phyloP scores from a whole-genome alignment of 1,284 basidiomycete genomes.

The Fomes fomentarius region DNA sequence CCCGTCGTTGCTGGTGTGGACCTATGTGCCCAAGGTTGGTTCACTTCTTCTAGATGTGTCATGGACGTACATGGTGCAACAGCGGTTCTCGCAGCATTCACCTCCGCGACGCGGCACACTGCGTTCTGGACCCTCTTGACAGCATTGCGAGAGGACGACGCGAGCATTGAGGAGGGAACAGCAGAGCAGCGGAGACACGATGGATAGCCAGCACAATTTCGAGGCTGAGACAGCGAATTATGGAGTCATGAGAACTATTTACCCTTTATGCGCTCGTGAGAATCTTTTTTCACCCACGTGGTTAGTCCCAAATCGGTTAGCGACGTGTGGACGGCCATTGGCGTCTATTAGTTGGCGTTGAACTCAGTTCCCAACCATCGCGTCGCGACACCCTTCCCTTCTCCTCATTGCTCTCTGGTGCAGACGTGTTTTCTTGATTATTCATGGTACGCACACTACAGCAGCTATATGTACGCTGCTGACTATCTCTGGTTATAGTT shows the following conservation, averaged over 20 bases:
- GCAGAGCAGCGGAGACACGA: background rate
- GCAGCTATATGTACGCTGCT: conserved; percentile 32
- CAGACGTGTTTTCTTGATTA: conserved; percentile 31
- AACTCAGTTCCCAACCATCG: conserved; percentile 23
- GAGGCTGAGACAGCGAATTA: no score
- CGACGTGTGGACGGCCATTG: conserved; percentile 13
- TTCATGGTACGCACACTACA: conserved; percentile 22
- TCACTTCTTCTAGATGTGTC: background rate
- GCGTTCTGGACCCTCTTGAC: conserved; percentile 30
- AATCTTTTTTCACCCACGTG: conserved; percentile 14
- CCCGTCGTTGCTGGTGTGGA: conserved; percentile 21
- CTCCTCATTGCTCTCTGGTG: conserved; percentile 23
- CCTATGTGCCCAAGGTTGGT: background rate
- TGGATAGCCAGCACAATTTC: no score
- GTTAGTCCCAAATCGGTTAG: conserved; percentile 3
- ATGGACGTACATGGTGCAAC: background rate
- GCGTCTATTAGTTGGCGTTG: background rate
- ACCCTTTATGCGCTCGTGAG: no score
- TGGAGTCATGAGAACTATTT: no score
- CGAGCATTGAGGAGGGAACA: conserved; percentile 39
- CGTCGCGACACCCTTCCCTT: conserved; percentile 22
- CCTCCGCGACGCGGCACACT: conserved; percentile 9
- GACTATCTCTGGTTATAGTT: conserved; percentile 54
- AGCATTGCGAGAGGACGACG: conserved; percentile 42
- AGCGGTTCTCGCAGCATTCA: background rate